A percentile compares a stretch with the other conserved stretches of the same genome.
Conservation (phyloP, 805 yeast species). For the Sporopachydermia quercuum region DNA sequence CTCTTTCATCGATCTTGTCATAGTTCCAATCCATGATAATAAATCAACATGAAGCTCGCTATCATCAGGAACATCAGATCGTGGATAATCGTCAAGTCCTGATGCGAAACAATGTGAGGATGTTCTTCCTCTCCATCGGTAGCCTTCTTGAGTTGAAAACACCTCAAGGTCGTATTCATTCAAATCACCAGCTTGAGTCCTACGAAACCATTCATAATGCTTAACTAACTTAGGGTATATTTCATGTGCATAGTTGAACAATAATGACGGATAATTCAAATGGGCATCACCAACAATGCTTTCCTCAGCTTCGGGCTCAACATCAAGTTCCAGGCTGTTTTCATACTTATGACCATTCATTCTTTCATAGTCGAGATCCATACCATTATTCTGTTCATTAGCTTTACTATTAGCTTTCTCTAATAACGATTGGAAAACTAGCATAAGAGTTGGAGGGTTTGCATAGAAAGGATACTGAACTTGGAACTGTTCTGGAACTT, state of each 20-base stretch:
- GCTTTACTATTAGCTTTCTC: slow-evolving; percentile 24
- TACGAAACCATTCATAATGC: slow-evolving; percentile 78
- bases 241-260: slow-evolving; percentile 38
- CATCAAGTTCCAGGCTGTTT: slow-evolving; percentile 12
- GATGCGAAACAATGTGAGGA: slow-evolving; percentile 75
- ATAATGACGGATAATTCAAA: slow-evolving; percentile 40
- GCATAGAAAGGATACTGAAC: slow-evolving; percentile 83
- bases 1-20: slow-evolving; percentile 69
- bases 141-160: slow-evolving; percentile 44
- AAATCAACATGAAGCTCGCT: slow-evolving; percentile 88
- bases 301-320: slow-evolving; percentile 18
- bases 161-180: slow-evolving; percentile 54
- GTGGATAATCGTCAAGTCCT: slow-evolving; percentile 92
- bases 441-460: slow-evolving; percentile 87
- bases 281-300: slow-evolving; percentile 27
- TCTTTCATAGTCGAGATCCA: not conserved
- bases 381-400: slow-evolving; percentile 2
- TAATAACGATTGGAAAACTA: slow-evolving; percentile 46
- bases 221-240: slow-evolving; percentile 64
- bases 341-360: slow-evolving; percentile 5
- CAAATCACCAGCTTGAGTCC: slow-evolving; percentile 62
- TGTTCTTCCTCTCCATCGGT: slow-evolving; percentile 91
- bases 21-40: slow-evolving; percentile 84
- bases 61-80: slow-evolving; percentile 64
- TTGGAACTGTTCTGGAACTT: slow-evolving; percentile 73